Evolutionary conservation across 2,329 filamentous ascomycete genomes (phyloP).

Genomic region (Zymoseptoria passerinii): DNA sequence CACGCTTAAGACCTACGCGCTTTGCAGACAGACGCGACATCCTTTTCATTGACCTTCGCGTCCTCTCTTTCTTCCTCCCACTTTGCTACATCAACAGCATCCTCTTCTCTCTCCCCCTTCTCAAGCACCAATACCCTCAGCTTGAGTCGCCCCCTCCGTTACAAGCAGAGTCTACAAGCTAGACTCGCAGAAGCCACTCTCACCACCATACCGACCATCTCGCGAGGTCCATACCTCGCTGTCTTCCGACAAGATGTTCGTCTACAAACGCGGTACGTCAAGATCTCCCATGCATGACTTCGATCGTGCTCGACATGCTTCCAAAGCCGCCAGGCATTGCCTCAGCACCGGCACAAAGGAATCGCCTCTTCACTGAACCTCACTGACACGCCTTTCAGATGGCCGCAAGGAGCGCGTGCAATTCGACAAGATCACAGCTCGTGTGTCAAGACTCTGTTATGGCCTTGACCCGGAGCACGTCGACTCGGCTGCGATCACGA

Average conservation of each 20-base stretch:
- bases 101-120: neutral
- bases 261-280: conserved; percentile 53
- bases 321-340: conserved; percentile 1
- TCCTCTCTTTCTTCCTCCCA: neutral
- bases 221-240: conserved; percentile 21
- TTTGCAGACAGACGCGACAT: neutral
- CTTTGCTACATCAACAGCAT: neutral
- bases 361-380: neutral
- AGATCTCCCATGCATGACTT: neutral
- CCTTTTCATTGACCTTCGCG: neutral
- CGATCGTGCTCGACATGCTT: neutral
- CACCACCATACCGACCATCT: conserved; percentile 4
- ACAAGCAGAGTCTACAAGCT: conserved; percentile 3
- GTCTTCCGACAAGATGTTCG: conserved; percentile 45
- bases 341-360: conserved; percentile 10
- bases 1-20: neutral
- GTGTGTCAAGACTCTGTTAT: conserved; percentile 95
- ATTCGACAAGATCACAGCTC: conserved; percentile 99
- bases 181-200: conserved; percentile 6
- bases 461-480: conserved; percentile 92
- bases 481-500: conserved; percentile 94
- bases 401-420: conserved; percentile 99
- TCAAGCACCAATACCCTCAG: conserved; percentile 14
- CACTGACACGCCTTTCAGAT: conserved; percentile 50
- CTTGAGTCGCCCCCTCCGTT: conserved; percentile 7